Base-by-base conservation (phyloP, 495 filamentous ascomycete genomes). In the Mytilinidion resinicola region DNA sequence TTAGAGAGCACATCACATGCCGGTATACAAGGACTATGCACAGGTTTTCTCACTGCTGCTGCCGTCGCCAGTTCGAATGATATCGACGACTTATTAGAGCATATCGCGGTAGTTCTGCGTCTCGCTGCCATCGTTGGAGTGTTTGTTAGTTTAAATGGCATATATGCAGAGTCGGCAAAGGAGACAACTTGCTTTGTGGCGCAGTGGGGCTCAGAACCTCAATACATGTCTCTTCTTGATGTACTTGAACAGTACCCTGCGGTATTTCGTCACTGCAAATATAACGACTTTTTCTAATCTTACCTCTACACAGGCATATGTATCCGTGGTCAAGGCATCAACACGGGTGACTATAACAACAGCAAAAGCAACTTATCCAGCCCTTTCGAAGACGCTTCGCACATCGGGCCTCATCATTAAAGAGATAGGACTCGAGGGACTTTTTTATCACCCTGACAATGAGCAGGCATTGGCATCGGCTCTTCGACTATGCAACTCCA, bases 11-110 rank as follows among this genome's bases (percentile, higher is more conserved):
- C n/a, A 8, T 3, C 50, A 43, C 34, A 36, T 21, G 56, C 47
- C 4, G 56, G 56, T 2, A 35, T 52, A 30, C 56, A 59, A 4
- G 56, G 56, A 14, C 47, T 44, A 21, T 59, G 56, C 15, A 34
- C 35, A 46, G 56, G 56, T 19, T 36, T 53, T 19, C 37, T 53
- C 7, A 53, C 6, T 14, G 56, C 56, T 0, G 1, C 47, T 46
- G 48, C 56, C 1, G 39, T 59, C 12, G 20, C 56, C 17, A 10
- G n/a, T 9, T 42, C 56, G 14, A 9, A 53, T 19, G 53, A 10
- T 42, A 49, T 52, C 49, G 49, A 9, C 20, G 37, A 53, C 1
- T 1, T 53, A 1, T 17, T 1, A 15, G 6, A 20, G 1, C 9
- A 8, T 12, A 50, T 21, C 37, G 48, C 49, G 6, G 38, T 46